Percentiles rank a stretch among this genome's conserved stretches.
Conservation (phyloP, 441 rosid genomes). For the Populus trichocarpa region DNA sequence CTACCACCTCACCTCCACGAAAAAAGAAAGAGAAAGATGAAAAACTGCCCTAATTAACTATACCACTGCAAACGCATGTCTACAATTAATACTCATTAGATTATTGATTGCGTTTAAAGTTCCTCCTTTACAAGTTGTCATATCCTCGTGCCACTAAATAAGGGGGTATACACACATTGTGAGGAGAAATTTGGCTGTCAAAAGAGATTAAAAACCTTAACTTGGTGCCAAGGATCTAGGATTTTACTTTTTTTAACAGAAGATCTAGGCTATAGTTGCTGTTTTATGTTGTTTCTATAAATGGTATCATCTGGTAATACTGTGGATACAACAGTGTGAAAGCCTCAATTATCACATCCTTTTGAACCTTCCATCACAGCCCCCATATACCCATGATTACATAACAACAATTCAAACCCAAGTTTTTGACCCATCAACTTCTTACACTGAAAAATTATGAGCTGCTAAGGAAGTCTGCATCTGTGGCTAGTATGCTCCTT, state of each 20-base stretch:
- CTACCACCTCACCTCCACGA: neutral
- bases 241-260: neutral
- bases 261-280: conserved; percentile 6
- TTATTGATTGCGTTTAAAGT: neutral
- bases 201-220: neutral
- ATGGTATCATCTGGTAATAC: conserved; percentile 21
- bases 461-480: conserved; percentile 28
- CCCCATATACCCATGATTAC: conserved; percentile 31
- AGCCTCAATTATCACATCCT: conserved; percentile 21
- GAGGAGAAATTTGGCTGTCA: neutral
- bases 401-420: conserved; percentile 28
- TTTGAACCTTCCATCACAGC: conserved; percentile 27
- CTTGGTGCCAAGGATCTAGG: neutral
- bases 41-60: neutral
- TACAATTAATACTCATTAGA: neutral
- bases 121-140: neutral
- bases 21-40: neutral
- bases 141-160: neutral
- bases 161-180: neutral
- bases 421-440: conserved; percentile 67
- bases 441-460: conserved; percentile 66
- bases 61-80: neutral
- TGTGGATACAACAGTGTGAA: conserved; percentile 23
- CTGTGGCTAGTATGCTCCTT: conserved; percentile 20
- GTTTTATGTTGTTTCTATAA: conserved; percentile 15